Evolutionary conservation across 2,329 filamentous ascomycete genomes (phyloP).

Genomic region (Fusarium udum): DNA sequence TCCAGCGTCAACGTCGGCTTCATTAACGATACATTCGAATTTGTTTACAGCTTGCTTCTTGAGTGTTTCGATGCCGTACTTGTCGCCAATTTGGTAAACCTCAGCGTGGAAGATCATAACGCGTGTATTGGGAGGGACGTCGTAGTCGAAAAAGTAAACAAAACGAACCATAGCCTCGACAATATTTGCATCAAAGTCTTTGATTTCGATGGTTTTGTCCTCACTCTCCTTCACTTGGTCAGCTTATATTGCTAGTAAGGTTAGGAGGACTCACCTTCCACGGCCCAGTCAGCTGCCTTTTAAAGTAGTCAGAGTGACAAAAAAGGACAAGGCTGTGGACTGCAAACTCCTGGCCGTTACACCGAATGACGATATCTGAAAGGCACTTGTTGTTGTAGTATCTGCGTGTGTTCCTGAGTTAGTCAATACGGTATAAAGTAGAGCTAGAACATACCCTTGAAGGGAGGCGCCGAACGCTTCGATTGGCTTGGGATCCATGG

Average conservation of each 20-base stretch:
- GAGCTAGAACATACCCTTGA: not conserved
- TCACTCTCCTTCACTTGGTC: not conserved
- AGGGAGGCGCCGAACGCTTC: not conserved
- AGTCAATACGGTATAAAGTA: fast-evolving
- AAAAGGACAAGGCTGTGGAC: not conserved
- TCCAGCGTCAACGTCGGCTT: not conserved
- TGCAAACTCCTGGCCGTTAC: not conserved
- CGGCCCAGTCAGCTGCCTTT: not conserved
- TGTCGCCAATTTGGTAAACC: not conserved
- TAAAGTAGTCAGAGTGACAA: not conserved
- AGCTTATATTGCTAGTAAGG: fast-evolving
- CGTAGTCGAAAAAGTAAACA: not conserved
- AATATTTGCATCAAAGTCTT: not conserved
- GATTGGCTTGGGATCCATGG: not conserved
- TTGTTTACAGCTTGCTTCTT: not conserved
- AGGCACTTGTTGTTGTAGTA: not conserved
- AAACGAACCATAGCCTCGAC: not conserved
- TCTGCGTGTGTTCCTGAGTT: not conserved
- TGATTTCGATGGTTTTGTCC: fast-evolving
- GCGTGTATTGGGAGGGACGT: fast-evolving
- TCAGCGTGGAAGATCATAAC: not conserved
- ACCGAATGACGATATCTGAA: not conserved
- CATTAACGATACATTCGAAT: fast-evolving
- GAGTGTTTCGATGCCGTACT: not conserved
- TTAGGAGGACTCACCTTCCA: not conserved